Base-by-base conservation (phyloP, 2,329 filamentous ascomycete species). In the Blumeriella jaapii region DNA sequence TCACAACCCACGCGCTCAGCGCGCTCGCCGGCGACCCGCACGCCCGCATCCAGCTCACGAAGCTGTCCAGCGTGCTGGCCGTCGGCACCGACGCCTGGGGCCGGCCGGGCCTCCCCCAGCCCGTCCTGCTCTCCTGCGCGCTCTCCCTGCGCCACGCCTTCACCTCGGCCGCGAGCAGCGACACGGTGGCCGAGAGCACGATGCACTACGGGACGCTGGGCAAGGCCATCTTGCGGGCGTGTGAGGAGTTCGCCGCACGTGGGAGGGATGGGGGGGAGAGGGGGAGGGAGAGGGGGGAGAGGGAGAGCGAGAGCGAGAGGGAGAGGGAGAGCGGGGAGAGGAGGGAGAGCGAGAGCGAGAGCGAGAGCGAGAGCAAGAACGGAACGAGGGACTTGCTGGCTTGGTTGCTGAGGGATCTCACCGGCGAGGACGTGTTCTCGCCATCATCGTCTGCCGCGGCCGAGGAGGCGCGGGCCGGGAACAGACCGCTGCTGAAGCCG, bases 161-260 rank as follows among this genome's bases (percentile, higher is more conserved):
- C 51, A 35, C 29, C 10, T 31, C 28, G 0, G 71, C 78, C 1
- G 73, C 75, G 0, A 50, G 63, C 1, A 56, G 57, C 4, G 82
- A 87, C 58, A 60, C 60, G 6, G 67, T 87, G 20, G 68, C 73
- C 29, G 57, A 59, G n/a, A 80, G 80, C 52, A 86, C 82, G 2
- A 72, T 85, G 15, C 78, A 87, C 59, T 87, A 87, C 51, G 81
- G 82, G 2, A 65, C 62, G 7, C 63, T 86, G 10, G 77, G 74
- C 60, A 84, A 85, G 59, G 63, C 65, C 0, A 63, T 86, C 10
- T 59, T 78, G 19, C 55, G 57, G 15, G 61, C 60, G 9, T 44
- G 45, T 13, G 15, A 20, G 8, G 31, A 27, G 4, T 51, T 49
- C 29, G 18, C 23, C n/a, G n/a, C n/a, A n/a, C n/a, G n/a, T n/a